Conservation (phyloP, 768 basidiomycete genomes). For the Udeniomyces megalosporus region DNA sequence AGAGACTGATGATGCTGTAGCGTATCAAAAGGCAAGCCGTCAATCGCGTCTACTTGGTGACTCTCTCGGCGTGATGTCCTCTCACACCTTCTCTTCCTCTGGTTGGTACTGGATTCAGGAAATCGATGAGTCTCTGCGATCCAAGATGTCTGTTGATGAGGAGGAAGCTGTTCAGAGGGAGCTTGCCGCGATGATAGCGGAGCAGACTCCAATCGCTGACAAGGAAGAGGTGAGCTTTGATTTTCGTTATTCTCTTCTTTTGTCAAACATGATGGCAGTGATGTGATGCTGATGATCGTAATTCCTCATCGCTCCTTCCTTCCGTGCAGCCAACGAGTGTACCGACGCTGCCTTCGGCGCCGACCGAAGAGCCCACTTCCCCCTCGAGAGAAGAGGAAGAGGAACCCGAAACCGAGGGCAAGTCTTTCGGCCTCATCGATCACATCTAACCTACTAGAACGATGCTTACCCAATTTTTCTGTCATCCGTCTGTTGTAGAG, state of each 20-base stretch:
- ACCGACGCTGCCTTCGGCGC: neutral
- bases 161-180: constrained; percentile 87
- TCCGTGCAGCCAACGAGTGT: neutral
- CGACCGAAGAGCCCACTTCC: neutral
- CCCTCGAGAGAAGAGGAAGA: neutral
- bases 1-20: constrained; percentile 80
- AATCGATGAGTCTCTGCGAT: constrained; percentile 71
- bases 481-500: too few species aligned
- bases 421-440: too few species aligned
- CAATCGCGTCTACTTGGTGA: neutral
- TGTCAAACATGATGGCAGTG: too few species aligned
- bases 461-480: too few species aligned
- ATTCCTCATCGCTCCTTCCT: too few species aligned
- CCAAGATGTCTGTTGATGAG: constrained; percentile 66
- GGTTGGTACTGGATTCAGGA: constrained; percentile 44
- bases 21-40: constrained; percentile 63
- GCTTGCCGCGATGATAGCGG: constrained; percentile 49
- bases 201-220: constrained; percentile 27
- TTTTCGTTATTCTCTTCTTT: constrained; percentile 1
- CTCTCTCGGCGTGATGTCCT: too few species aligned
- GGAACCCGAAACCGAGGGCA: neutral
- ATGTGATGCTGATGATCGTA: too few species aligned
- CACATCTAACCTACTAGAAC: too few species aligned
- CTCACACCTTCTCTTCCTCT: neutral
- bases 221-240: constrained; percentile 53